phyloP scores from a whole-genome alignment of 345 rosid species.

The Salix koriyanagi region DNA sequence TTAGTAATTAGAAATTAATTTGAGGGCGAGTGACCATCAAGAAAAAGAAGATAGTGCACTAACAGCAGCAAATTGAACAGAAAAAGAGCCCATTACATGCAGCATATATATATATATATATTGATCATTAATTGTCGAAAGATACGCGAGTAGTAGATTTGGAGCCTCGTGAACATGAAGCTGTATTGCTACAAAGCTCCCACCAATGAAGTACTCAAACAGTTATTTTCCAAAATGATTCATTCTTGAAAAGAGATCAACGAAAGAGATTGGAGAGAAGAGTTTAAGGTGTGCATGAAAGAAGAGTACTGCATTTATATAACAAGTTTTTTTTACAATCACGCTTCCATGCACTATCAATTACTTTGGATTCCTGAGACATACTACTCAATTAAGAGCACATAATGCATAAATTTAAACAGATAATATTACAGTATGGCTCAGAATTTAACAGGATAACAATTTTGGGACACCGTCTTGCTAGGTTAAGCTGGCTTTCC shows the following conservation, averaged over 20 bases:
- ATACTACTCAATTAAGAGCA: not conserved
- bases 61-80: too few species aligned
- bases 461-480: not conserved
- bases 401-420: not conserved
- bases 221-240: too few species aligned
- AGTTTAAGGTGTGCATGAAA: not conserved
- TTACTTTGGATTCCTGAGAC: not conserved
- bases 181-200: too few species aligned
- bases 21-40: too few species aligned
- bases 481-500: not conserved
- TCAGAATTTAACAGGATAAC: not conserved
- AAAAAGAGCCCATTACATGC: too few species aligned
- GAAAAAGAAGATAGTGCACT: too few species aligned
- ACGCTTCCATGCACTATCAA: not conserved
- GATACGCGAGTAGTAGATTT: too few species aligned
- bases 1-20: too few species aligned
- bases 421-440: not conserved
- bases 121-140: too few species aligned
- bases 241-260: not conserved
- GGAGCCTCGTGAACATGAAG: too few species aligned
- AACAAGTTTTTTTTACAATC: not conserved
- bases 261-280: not conserved
- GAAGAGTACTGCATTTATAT: not conserved
- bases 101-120: too few species aligned
- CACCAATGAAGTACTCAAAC: too few species aligned